Percentiles rank a stretch among this genome's conserved stretches.
These are phyloP conservation scores for Leccinum angustisporum DNA, from an alignment of 1,284 basidiomycete species.

Conservation along the genomic window DNA sequence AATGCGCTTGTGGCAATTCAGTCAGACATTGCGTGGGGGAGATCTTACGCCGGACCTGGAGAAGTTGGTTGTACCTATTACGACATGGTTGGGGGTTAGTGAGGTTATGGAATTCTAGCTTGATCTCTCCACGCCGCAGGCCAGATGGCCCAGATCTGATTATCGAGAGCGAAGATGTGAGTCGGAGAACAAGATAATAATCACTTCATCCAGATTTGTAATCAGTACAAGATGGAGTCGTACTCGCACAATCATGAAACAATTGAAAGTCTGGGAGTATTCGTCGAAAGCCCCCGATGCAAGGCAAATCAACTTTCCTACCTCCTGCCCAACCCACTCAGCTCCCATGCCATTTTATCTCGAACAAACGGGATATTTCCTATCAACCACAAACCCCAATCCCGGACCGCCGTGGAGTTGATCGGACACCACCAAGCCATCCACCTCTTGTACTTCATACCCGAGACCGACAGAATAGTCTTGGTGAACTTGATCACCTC, in stretches of 20 bases:
- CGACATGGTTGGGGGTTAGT: not conserved
- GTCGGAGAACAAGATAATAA: no score
- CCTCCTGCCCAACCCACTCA: slow-evolving; percentile 27
- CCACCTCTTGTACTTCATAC: slow-evolving; percentile 7
- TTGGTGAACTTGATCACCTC: slow-evolving; percentile 29
- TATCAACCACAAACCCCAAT: slow-evolving; percentile 22
- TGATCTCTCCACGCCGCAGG: no score
- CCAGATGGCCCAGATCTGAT: no score
- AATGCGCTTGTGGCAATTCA: not conserved
- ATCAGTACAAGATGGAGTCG: not conserved
- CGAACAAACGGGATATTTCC: slow-evolving; percentile 16
- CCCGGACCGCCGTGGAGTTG: slow-evolving; percentile 9
- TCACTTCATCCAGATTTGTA: no score
- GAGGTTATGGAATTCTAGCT: not conserved
- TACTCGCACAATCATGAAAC: not conserved
- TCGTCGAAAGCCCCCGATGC: not conserved
- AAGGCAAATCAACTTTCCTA: not conserved
- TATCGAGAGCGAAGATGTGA: no score
- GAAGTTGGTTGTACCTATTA: not conserved
- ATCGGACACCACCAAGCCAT: slow-evolving; percentile 28
- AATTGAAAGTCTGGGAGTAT: not conserved
- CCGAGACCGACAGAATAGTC: slow-evolving; percentile 17
- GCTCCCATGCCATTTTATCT: slow-evolving; percentile 22
- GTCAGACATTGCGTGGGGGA: not conserved
- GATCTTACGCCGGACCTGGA: not conserved